Percentiles rank a stretch among this genome's conserved stretches.
Evolutionary conservation across 495 filamentous ascomycete genomes (phyloP).

Genomic region (Hypomontagnella monticulosa): DNA sequence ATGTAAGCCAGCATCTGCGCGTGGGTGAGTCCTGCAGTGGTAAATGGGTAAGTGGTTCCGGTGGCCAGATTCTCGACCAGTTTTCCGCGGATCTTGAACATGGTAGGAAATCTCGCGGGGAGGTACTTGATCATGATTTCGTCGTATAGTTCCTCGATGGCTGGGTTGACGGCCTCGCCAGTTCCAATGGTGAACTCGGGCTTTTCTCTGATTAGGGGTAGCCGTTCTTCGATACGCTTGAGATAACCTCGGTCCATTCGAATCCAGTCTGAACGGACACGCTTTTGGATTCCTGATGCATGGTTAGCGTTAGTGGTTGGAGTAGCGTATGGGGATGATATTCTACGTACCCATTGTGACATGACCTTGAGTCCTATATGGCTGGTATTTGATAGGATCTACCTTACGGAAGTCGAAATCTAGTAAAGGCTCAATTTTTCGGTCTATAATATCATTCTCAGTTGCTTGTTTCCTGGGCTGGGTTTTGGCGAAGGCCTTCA

Average conservation of each 20-base stretch:
- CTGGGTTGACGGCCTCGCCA: conserved; percentile 29
- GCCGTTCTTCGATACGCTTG: conserved; percentile 21
- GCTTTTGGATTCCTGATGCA: conserved; percentile 28
- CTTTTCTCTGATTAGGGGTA: conserved; percentile 21
- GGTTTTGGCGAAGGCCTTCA: not conserved
- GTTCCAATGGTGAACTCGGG: conserved; percentile 32
- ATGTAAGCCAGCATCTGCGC: conserved; percentile 32
- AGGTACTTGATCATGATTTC: conserved; percentile 38
- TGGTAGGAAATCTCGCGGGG: conserved; percentile 34
- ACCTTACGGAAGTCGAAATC: conserved; percentile 37
- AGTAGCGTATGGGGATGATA: not conserved
- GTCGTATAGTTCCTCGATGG: conserved; percentile 34
- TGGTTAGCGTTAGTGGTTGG: not conserved
- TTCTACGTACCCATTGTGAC: conserved; percentile 31
- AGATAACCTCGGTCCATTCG: conserved; percentile 33
- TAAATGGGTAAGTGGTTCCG: conserved; percentile 18
- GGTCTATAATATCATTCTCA: not conserved
- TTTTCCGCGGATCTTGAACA: conserved; percentile 25
- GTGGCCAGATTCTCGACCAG: conserved; percentile 29
- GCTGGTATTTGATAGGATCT: conserved; percentile 28
- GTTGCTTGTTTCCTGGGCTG: not conserved
- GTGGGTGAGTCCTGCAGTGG: conserved; percentile 15
- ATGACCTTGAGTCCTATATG: conserved; percentile 32
- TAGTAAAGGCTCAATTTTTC: conserved; percentile 16
- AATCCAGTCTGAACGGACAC: conserved; percentile 32